Conservation (phyloP, 805 yeast genomes). For the Schizosaccharomyces octosporus region DNA sequence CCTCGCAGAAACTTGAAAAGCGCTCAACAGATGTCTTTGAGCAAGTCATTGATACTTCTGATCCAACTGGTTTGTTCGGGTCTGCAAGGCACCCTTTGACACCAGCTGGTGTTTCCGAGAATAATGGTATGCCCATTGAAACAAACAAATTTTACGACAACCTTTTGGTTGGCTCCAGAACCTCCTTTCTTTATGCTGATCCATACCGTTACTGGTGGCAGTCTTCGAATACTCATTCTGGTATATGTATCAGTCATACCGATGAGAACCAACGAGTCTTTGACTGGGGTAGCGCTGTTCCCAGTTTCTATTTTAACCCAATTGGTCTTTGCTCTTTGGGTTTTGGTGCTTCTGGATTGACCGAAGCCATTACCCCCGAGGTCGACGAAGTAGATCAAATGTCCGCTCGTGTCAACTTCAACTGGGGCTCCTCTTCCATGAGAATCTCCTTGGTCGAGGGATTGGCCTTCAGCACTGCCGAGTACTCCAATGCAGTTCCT, state of each 20-base stretch:
- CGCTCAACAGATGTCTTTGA: neutral
- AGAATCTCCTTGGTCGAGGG: slow-evolving; percentile 28
- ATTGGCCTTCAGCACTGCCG: slow-evolving; percentile 31
- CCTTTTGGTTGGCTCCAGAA: slow-evolving; percentile 30
- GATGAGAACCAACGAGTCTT: slow-evolving; percentile 18
- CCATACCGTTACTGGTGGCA: slow-evolving; percentile 43
- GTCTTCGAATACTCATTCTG: slow-evolving; percentile 22
- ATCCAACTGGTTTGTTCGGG: neutral
- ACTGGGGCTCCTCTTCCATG: slow-evolving; percentile 5
- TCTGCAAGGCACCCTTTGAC: neutral
- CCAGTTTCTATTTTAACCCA: slow-evolving; percentile 32
- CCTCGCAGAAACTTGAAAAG: neutral
- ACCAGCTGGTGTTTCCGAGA: neutral
- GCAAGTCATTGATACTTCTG: neutral
- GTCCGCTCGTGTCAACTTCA: slow-evolving; percentile 9
- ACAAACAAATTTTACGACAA: slow-evolving; percentile 63
- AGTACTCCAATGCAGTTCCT: slow-evolving; percentile 16
- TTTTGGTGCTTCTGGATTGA: slow-evolving; percentile 28
- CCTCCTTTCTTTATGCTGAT: slow-evolving; percentile 31
- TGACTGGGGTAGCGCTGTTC: slow-evolving; percentile 21
- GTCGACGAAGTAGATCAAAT: slow-evolving; percentile 6
- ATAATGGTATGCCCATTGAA: slow-evolving; percentile 18
- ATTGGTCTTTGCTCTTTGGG: slow-evolving; percentile 28
- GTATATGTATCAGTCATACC: slow-evolving; percentile 35
- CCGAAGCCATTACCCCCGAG: slow-evolving; percentile 12